These are phyloP conservation scores for Staphylotrichum tortipilum DNA, from an alignment of 495 filamentous ascomycete genomes.

Conservation along the genomic window DNA sequence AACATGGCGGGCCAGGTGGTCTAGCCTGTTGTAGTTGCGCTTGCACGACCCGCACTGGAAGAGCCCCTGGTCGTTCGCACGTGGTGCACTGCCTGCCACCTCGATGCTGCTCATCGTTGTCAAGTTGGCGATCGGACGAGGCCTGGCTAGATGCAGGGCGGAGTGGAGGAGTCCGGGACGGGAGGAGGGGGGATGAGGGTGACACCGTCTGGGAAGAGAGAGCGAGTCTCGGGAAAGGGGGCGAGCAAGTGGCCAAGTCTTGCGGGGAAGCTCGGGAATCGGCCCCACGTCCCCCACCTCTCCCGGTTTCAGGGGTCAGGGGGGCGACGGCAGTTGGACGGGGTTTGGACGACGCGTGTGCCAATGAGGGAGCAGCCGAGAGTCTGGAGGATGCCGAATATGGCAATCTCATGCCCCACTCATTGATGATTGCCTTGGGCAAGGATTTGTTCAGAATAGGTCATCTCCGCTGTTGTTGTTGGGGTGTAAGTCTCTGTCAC, in stretches of 20 bases:
- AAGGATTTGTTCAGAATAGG: too few relatives aligned
- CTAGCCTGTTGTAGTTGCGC: conserved; percentile 5
- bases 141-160: not conserved
- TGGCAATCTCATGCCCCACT: too few relatives aligned
- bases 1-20: conserved; percentile 14
- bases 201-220: not conserved
- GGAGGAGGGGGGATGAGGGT: not conserved
- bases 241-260: too few relatives aligned
- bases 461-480: too few relatives aligned
- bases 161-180: not conserved
- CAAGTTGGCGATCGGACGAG: not conserved
- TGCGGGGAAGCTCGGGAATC: not conserved
- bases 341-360: too few relatives aligned
- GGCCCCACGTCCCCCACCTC: not conserved
- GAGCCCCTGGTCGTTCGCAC: conserved; percentile 1
- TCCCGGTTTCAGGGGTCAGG: not conserved
- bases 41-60: conserved; percentile 12
- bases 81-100: not conserved
- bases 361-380: too few relatives aligned
- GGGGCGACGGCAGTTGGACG: not conserved
- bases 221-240: not conserved
- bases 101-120: conserved; percentile 1
- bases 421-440: too few relatives aligned
- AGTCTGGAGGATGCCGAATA: too few relatives aligned
- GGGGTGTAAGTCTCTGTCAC: too few relatives aligned